A percentile compares a stretch with the other conserved stretches of the same genome.
Conservation (phyloP, 2,329 filamentous ascomycete species). For the Stachybotrys echinatus region DNA sequence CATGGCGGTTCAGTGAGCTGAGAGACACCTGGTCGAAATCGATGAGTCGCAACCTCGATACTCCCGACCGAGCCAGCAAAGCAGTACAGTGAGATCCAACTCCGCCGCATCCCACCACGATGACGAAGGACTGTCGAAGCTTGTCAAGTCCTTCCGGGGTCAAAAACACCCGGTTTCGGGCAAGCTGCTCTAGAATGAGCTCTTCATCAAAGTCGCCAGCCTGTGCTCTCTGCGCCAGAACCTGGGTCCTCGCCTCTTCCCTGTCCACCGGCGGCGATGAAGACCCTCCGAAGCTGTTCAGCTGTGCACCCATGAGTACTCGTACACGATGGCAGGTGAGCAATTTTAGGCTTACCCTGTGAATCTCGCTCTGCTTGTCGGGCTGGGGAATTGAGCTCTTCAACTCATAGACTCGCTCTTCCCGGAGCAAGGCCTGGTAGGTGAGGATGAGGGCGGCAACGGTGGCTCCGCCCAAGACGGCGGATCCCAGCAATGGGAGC, state of each 20-base stretch:
- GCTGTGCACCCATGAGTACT: conserved; percentile 32
- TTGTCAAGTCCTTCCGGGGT: conserved; percentile 74
- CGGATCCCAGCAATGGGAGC: conserved; percentile 65
- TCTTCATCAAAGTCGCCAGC: conserved; percentile 66
- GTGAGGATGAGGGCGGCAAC: conserved; percentile 57
- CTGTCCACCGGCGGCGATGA: conserved; percentile 42
- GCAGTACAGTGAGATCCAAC: conserved; percentile 90
- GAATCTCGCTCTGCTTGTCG: conserved; percentile 10
- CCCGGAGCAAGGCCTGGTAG: conserved; percentile 54
- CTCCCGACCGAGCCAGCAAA: conserved; percentile 81
- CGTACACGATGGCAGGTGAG: neutral
- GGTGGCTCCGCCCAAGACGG: conserved; percentile 57
- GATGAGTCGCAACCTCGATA: conserved; percentile 79
- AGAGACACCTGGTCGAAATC: conserved; percentile 98
- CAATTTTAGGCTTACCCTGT: conserved; percentile 10
- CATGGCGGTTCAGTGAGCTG: conserved; percentile 91
- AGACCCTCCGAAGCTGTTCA: conserved; percentile 56
- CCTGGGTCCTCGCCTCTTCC: conserved; percentile 56
- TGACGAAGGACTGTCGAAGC: conserved; percentile 75
- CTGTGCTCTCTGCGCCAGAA: conserved; percentile 54
- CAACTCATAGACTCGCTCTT: conserved; percentile 48
- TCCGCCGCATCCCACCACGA: conserved; percentile 89
- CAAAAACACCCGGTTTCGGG: conserved; percentile 87
- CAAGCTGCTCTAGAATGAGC: conserved; percentile 89
- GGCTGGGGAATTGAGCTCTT: conserved; percentile 53